Conservation (phyloP, 345 rosid species). For the Lumnitzera littorea region DNA sequence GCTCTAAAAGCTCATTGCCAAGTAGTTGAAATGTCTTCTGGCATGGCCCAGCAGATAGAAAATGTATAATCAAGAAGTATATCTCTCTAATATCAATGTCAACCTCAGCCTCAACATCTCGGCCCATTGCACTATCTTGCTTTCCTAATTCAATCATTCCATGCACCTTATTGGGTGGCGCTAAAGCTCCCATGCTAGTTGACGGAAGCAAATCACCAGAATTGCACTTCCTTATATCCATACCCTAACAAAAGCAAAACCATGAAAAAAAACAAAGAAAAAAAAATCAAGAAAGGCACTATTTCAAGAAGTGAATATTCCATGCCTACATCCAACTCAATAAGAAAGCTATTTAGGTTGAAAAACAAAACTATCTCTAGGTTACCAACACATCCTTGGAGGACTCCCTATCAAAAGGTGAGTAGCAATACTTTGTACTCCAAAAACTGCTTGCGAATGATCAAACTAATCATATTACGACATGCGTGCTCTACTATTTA, state of each 20-base stretch:
- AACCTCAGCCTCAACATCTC: slow-evolving; percentile 27
- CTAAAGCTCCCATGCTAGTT: slow-evolving; percentile 39
- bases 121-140: slow-evolving; percentile 30
- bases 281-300: too few relatives aligned
- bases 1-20: slow-evolving; percentile 66
- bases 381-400: too few relatives aligned
- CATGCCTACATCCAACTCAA: too few relatives aligned
- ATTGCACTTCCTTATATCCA: slow-evolving; percentile 52
- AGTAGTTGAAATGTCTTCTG: slow-evolving; percentile 53
- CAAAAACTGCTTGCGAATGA: too few relatives aligned
- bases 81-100: slow-evolving; percentile 77
- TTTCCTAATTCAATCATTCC: slow-evolving; percentile 35
- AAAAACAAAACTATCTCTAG: too few relatives aligned
- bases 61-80: slow-evolving; percentile 86
- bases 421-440: too few relatives aligned
- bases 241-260: slow-evolving; percentile 16
- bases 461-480: too few relatives aligned
- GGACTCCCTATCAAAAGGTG: too few relatives aligned
- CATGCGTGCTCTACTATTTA: too few relatives aligned
- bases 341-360: too few relatives aligned
- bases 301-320: too few relatives aligned
- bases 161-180: slow-evolving; percentile 28
- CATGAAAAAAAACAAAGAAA: slow-evolving; percentile 4
- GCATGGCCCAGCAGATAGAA: slow-evolving; percentile 83
- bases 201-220: slow-evolving; percentile 30